Percentiles rank a stretch among this genome's conserved stretches.
Conservation (phyloP, 1,284 basidiomycete species). For the Uromyces viciae-fabae region DNA sequence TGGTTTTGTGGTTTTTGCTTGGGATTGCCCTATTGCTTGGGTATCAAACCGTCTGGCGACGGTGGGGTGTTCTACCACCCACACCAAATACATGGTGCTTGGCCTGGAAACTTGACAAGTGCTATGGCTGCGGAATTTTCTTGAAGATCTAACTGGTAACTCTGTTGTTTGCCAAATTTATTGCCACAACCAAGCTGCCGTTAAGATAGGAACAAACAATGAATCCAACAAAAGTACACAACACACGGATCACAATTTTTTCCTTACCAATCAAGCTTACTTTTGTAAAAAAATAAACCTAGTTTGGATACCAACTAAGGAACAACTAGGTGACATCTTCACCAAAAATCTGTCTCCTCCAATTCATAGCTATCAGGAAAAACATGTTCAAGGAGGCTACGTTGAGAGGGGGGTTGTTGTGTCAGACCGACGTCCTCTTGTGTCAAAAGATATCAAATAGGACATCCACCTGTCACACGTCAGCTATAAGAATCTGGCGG, state of each 20-base stretch:
- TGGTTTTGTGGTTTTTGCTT: neutral
- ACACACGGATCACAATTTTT: neutral
- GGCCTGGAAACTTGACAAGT: neutral
- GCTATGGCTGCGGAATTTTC: neutral
- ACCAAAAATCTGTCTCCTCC: neutral
- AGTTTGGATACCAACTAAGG: neutral
- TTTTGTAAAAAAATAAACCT: neutral
- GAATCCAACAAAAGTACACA: neutral
- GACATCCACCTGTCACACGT: too few relatives aligned
- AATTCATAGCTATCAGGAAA: neutral
- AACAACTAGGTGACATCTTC: neutral
- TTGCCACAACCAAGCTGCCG: neutral
- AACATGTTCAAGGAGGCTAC: neutral
- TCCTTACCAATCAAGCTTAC: conserved; percentile 5
- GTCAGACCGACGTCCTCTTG: too few relatives aligned
- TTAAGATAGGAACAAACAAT: neutral
- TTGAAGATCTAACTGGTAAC: neutral
- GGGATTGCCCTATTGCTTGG: conserved; percentile 2
- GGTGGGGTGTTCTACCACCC: conserved; percentile 1
- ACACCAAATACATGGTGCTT: conserved; percentile 30
- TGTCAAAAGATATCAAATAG: too few relatives aligned
- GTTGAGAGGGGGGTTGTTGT: conserved; percentile 1
- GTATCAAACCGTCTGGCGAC: neutral
- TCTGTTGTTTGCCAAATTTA: neutral
- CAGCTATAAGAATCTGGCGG: too few relatives aligned